phyloP scores from a whole-genome alignment of 1,284 basidiomycete genomes.

The Malassezia sp. region DNA sequence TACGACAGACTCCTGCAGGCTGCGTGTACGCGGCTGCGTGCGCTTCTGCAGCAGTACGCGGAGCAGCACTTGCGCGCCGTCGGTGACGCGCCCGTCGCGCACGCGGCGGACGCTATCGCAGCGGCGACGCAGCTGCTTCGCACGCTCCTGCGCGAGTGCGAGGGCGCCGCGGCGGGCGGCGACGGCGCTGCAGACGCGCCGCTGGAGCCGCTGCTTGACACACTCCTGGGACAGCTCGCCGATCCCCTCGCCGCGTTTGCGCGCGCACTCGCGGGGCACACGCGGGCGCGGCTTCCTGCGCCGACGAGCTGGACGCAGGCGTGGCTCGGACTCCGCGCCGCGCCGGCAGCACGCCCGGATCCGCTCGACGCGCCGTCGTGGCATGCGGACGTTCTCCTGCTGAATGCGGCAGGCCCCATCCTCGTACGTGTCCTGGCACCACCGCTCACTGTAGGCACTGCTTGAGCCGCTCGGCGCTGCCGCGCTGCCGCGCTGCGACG shows the following conservation, averaged over 20 bases:
- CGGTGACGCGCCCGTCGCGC: conserved; percentile 2
- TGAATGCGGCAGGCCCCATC: not conserved
- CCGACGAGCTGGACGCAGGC: not conserved
- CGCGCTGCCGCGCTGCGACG: not conserved
- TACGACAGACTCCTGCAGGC: conserved; percentile 28
- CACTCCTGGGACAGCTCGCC: not conserved
- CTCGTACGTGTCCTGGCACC: not conserved
- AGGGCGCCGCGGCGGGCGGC: not conserved
- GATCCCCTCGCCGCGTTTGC: not conserved
- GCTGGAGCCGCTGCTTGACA: not conserved
- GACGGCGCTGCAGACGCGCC: not conserved
- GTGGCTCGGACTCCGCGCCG: not conserved
- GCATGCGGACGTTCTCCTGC: not conserved
- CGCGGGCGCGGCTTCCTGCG: not conserved
- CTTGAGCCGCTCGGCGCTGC: not conserved
- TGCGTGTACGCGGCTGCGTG: no score
- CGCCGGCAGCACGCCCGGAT: not conserved
- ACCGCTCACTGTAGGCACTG: not conserved
- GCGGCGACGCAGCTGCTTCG: not conserved
- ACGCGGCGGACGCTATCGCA: not conserved
- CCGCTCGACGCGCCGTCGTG: not conserved
- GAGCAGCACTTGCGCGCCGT: not conserved
- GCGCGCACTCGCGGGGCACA: not conserved
- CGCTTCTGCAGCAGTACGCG: conserved; percentile 20
- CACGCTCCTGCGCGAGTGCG: not conserved